Percentiles rank a stretch among this genome's conserved stretches.
phyloP scores from a whole-genome alignment of 2,329 filamentous ascomycete genomes.

The Penicillium italicum region DNA sequence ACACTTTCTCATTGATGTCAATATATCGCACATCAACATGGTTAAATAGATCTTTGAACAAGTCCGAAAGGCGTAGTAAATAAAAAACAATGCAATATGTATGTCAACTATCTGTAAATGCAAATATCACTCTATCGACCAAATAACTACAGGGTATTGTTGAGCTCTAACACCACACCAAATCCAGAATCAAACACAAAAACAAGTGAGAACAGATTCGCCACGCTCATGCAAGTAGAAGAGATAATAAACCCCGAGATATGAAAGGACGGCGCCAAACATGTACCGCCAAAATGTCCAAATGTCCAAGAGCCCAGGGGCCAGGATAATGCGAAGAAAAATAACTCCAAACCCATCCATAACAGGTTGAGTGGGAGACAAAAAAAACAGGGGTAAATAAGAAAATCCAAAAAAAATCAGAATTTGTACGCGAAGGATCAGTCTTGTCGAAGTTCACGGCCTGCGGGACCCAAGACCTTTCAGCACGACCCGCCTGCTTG shows the following conservation, averaged over 20 bases:
- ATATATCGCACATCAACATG: no score
- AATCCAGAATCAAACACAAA: constrained; percentile 10
- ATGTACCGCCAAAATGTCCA: neutral
- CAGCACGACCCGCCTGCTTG: constrained; percentile 39
- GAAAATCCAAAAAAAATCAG: neutral
- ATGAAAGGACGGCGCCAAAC: constrained; percentile 2
- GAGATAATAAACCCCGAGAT: constrained; percentile 12
- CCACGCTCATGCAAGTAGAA: constrained; percentile 26
- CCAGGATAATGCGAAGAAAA: constrained; percentile 5
- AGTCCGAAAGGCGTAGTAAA: neutral
- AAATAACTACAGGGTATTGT: constrained; percentile 12
- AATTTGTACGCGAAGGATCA: neutral
- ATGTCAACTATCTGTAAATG: neutral
- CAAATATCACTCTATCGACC: constrained; percentile 2
- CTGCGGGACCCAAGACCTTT: constrained; percentile 34
- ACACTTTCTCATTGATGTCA: no score
- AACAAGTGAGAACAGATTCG: constrained; percentile 17
- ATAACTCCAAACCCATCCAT: constrained; percentile 3
- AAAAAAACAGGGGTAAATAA: neutral
- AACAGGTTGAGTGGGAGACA: neutral
- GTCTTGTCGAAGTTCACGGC: neutral
- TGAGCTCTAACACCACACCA: constrained; percentile 9
- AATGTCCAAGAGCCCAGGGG: constrained; percentile 7
- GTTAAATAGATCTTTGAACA: neutral
- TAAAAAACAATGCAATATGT: neutral